Evolutionary conservation across 805 yeast genomes (phyloP).

Genomic region (Ogataea pignaliae): DNA sequence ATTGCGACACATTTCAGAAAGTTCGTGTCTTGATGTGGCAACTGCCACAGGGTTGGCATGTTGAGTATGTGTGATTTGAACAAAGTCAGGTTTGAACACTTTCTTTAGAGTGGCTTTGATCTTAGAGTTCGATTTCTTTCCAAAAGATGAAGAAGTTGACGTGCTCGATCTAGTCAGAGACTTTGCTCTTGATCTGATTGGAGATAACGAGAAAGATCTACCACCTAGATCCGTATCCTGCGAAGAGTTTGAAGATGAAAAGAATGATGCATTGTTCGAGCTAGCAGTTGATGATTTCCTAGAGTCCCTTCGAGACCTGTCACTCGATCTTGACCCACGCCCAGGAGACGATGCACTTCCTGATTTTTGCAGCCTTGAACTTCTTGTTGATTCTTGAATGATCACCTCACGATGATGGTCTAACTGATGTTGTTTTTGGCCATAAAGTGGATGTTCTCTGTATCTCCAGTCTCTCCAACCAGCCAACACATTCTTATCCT

Average conservation of each 20-base stretch:
- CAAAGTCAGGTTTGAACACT: conserved; percentile 9
- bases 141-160: conserved; percentile 2
- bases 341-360: conserved; percentile 3
- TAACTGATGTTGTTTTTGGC: conserved; percentile 8
- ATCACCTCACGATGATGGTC: background rate
- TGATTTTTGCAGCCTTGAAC: background rate
- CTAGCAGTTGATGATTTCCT: background rate
- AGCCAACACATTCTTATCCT: conserved; percentile 43
- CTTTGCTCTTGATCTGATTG: conserved; percentile 13
- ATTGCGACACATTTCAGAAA: conserved; percentile 1
- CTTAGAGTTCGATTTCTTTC: conserved; percentile 3
- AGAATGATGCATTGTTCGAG: conserved; percentile 5
- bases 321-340: too few relatives aligned
- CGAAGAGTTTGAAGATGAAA: conserved; percentile 14
- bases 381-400: background rate
- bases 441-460: conserved; percentile 64
- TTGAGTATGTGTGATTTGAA: background rate
- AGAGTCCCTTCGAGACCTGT: background rate
- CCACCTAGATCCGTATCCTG: conserved; percentile 9
- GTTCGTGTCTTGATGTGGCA: background rate
- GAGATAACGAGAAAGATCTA: conserved; percentile 16
- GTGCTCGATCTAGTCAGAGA: conserved; percentile 1
- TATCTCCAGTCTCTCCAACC: conserved; percentile 94
- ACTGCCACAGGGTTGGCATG: background rate
- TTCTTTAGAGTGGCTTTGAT: conserved; percentile 14